Evolutionary conservation across 495 filamentous ascomycete species (phyloP), one percentile per base, ranked within the genome.

Genomic region (Hypoxylon intermedium): DNA sequence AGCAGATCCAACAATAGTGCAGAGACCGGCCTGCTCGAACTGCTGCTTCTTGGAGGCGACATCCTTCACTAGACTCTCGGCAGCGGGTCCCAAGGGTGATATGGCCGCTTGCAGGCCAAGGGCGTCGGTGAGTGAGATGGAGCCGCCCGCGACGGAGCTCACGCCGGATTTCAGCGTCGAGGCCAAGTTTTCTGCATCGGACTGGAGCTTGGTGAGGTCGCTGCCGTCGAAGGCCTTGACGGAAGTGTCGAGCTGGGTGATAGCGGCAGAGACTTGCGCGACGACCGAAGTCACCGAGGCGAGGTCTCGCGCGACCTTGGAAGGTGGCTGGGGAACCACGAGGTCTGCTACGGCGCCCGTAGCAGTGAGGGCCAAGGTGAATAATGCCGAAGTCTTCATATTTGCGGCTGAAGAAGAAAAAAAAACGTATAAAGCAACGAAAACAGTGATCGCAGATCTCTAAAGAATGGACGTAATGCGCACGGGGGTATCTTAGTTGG

Each of bases 311-410:
- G 68, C 44, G 18, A 67, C 67, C 23, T 67, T 53, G 9, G 70
- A 65, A 6, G 51, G 41, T 34, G 62, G 63, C n/a, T 53, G 3
- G 13, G 55, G 31, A 28, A 67, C 68, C 30, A 64, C 71, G 3
- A 38, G 53, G 4, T 64, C 55, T 9, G 61, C 54, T 19, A 38
- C 2, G 24, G 31, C 61, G 11, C 30, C 30, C 23, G 50, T 34
- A 15, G 65, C 60, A 43, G 64, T 46, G 37, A 62, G 43, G 18
- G 75, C 72, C 58, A 74, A 42, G 41, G 70, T 40, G 31, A 71
- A 40, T 48, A 77, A 51, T n/a, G 67, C 45, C 24, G 74, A 70
- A 58, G 70, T 60, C 72, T 76, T 79, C 77, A 79, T 79, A 7
- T 63, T 51, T n/a, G n/a, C n/a, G n/a, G n/a, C n/a, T n/a, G n/a